Evolutionary conservation across 371 early-diverging fungal genomes (phyloP).

Genomic region (Mucor indicus): DNA sequence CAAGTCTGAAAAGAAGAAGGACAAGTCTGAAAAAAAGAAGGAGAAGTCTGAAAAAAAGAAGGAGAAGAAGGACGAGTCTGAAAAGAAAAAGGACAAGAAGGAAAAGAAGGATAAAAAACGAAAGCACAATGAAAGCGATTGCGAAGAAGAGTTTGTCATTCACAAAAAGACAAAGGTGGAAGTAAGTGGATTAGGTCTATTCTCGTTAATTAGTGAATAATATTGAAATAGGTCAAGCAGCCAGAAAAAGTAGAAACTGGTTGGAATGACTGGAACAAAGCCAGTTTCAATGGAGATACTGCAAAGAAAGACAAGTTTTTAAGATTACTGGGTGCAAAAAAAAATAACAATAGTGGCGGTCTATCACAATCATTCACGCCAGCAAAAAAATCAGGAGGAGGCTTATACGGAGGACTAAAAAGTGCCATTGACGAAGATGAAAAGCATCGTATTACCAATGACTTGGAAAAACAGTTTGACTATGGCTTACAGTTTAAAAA

Average conservation of each 20-base stretch:
- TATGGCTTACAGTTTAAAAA: slow-evolving; percentile 44
- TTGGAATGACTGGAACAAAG: slow-evolving; percentile 54
- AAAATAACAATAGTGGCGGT: slow-evolving; percentile 3
- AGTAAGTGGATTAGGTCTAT: too few species aligned
- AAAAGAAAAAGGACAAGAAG: slow-evolving; percentile 7
- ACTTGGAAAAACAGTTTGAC: slow-evolving; percentile 45
- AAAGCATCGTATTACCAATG: slow-evolving; percentile 28
- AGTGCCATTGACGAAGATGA: slow-evolving; percentile 49
- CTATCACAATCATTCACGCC: background rate
- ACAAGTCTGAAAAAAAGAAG: slow-evolving; percentile 2
- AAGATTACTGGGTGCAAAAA: slow-evolving; percentile 46
- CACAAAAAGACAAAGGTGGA: slow-evolving; percentile 3
- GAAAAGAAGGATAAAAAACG: slow-evolving; percentile 14
- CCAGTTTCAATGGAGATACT: slow-evolving; percentile 45
- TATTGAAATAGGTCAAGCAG: too few species aligned
- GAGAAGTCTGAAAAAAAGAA: slow-evolving; percentile 4
- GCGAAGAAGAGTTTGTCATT: slow-evolving; percentile 13
- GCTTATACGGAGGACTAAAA: slow-evolving; percentile 39
- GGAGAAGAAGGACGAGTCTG: slow-evolving; percentile 2
- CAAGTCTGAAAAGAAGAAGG: slow-evolving; percentile 12
- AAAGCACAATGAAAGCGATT: slow-evolving; percentile 18
- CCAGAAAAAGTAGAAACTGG: slow-evolving; percentile 7
- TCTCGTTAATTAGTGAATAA: too few species aligned
- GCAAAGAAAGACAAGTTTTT: slow-evolving; percentile 46
- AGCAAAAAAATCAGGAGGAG: slow-evolving; percentile 33